phyloP scores from a whole-genome alignment of 2,329 filamentous ascomycete genomes.

The Paecilomyces niveus region DNA sequence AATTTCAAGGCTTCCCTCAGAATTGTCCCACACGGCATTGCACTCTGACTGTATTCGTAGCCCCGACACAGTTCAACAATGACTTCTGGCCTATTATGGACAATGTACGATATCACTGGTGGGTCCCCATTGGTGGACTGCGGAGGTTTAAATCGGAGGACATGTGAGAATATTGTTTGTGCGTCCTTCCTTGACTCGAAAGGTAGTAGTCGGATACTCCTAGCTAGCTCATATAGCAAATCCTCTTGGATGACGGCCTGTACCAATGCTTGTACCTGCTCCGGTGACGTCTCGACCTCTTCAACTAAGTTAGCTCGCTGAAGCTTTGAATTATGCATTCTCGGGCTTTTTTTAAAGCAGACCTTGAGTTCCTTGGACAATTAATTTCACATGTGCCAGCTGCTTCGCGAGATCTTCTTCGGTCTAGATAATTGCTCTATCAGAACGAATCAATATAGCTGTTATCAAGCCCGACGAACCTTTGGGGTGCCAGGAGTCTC shows the following conservation, averaged over 20 bases:
- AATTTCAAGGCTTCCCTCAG: slow-evolving; percentile 85
- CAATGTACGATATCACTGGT: slow-evolving; percentile 79
- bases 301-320: slow-evolving; percentile 9
- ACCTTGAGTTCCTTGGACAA: slow-evolving; percentile 91
- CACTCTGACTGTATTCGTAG: slow-evolving; percentile 84
- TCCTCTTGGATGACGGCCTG: slow-evolving; percentile 82
- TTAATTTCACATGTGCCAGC: slow-evolving; percentile 82
- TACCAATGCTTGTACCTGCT: slow-evolving; percentile 81
- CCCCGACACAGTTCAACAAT: slow-evolving; percentile 82
- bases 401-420: slow-evolving; percentile 81
- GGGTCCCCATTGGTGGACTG: slow-evolving; percentile 64
- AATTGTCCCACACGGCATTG: slow-evolving; percentile 83
- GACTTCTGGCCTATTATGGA: slow-evolving; percentile 78
- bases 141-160: slow-evolving; percentile 78
- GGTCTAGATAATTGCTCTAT: slow-evolving; percentile 47
- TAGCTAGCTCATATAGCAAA: slow-evolving; percentile 74
- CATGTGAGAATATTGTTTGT: slow-evolving; percentile 91
- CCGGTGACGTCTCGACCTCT: slow-evolving; percentile 82
- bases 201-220: slow-evolving; percentile 74
- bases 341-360: slow-evolving; percentile 4
- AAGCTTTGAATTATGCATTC: slow-evolving; percentile 1
- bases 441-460: slow-evolving; percentile 4
- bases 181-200: slow-evolving; percentile 96
- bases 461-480: slow-evolving; percentile 30
- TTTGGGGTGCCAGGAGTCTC: slow-evolving; percentile 51